Base-by-base conservation (phyloP, 192 early-diverging fungal species). In the Fimicolochytrium jonesii region DNA sequence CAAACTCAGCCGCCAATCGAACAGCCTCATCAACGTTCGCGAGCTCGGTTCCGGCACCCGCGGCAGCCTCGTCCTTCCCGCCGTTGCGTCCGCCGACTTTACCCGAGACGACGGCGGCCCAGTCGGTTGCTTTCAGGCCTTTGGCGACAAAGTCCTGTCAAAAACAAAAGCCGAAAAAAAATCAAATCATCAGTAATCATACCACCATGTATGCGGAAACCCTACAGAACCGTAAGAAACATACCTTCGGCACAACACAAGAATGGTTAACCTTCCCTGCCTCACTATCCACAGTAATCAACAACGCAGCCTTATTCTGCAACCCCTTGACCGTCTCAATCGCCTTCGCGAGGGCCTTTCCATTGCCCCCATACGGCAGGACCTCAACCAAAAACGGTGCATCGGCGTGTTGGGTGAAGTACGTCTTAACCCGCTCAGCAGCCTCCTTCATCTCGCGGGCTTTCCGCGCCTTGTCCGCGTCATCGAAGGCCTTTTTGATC, bases 11-110 rank as follows among this genome's bases (percentile, higher is more conserved):
- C 18, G 94, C 92, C 46, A 82, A 78, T 18, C 74, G 71, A 9
- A 93, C 60, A 23, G 93, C 94, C 67, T 90, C 88, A 45, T 87
- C 83, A 23, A 90, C 71, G 55, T 76, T 73, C 50, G 69, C 75
- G 15, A 82, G 55, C 26, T 88, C 78, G 37, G 80, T 74, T 31
- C 93, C 96, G 51, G 87, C 86, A 17, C 96, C 96, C 60, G 93
- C 92, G 30, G 96, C 96, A 58, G 90, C 66, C 49, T 93, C 92
- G 43, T 93, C 92, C 63, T 94, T 96, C 48, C 96, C 96, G 33
- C 96, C 96, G 57, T 86, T 87, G 75, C 92, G 92, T 56, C 96
- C 96, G 28, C 90, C 92, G 46, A 99, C 78, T 26, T 84, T 80
- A 51, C 86, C 77, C 25, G 83, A 68, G n/a, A 97, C 92, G 29